phyloP scores from a whole-genome alignment of 768 basidiomycete genomes.

The Rhizopogon vinicolor region DNA sequence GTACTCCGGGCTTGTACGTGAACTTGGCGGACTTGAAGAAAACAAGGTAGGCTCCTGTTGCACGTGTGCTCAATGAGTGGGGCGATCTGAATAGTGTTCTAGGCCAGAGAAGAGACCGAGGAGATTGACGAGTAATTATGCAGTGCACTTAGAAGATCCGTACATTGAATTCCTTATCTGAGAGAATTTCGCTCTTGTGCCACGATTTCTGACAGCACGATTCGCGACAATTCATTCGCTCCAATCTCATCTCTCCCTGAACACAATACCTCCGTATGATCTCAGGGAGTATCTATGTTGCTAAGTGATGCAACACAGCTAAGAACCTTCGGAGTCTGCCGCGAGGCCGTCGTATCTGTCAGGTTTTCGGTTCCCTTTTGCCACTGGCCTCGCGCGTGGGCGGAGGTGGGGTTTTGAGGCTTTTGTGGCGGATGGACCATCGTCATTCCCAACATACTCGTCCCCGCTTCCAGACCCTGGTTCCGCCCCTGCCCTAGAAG shows the following conservation, averaged over 20 bases:
- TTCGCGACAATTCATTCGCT: not conserved
- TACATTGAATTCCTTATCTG: constrained; percentile 8
- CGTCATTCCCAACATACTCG: constrained; percentile 12
- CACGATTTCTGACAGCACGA: not conserved
- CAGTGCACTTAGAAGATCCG: constrained; percentile 12
- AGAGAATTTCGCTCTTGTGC: not conserved
- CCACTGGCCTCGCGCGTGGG: constrained; percentile 35
- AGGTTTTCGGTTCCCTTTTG: constrained; percentile 1
- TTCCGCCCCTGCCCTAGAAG: not conserved
- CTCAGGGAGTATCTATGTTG: not conserved
- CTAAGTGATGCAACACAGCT: not conserved
- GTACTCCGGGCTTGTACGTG: constrained; percentile 65
- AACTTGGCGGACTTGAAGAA: constrained; percentile 74
- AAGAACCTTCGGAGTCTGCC: constrained; percentile 1
- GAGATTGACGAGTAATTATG: constrained; percentile 28
- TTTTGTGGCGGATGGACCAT: not conserved
- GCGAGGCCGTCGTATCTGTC: not conserved
- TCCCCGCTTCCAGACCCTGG: constrained; percentile 14
- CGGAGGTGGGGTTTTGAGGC: constrained; percentile 30
- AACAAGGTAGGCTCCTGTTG: constrained; percentile 55
- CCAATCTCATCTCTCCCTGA: too few species aligned
- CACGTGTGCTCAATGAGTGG: not conserved
- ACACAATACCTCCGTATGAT: too few species aligned
- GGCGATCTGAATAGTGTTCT: not conserved
- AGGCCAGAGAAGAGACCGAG: constrained; percentile 34